Conservation (phyloP, 2,329 filamentous ascomycete species). For the Alternaria postmessia region DNA sequence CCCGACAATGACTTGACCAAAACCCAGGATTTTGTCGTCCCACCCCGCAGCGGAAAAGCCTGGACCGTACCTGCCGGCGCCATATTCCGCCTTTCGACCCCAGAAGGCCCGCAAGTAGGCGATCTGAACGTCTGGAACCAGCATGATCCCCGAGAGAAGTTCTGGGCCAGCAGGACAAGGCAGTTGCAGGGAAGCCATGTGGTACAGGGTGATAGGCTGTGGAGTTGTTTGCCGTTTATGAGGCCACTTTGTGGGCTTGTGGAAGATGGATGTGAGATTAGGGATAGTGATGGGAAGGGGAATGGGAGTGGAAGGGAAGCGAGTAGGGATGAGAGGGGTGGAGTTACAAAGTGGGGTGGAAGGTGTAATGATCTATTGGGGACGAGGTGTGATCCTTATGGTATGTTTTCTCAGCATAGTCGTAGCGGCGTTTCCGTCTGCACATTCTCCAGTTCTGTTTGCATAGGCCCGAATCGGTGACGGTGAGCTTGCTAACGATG, state of each 20-base stretch:
- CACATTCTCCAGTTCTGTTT: neutral
- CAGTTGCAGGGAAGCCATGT: slow-evolving; percentile 83
- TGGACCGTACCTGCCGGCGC: slow-evolving; percentile 74
- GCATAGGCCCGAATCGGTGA: neutral
- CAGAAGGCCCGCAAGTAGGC: slow-evolving; percentile 78
- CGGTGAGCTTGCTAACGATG: neutral
- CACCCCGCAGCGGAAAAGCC: slow-evolving; percentile 76
- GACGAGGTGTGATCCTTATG: slow-evolving; percentile 83
- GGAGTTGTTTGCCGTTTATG: slow-evolving; percentile 80
- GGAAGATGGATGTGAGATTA: slow-evolving; percentile 65
- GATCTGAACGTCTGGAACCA: slow-evolving; percentile 85
- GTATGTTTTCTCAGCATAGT: slow-evolving; percentile 32
- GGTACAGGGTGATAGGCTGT: slow-evolving; percentile 74
- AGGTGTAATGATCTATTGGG: slow-evolving; percentile 80
- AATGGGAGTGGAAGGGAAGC: slow-evolving; percentile 45
- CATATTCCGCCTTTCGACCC: slow-evolving; percentile 77
- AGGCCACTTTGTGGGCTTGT: slow-evolving; percentile 75
- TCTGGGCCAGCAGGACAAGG: slow-evolving; percentile 82
- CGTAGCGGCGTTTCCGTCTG: neutral
- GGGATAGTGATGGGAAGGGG: slow-evolving; percentile 30
- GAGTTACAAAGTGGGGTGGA: slow-evolving; percentile 66
- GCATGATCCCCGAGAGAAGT: slow-evolving; percentile 77
- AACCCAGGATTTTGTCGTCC: slow-evolving; percentile 59
- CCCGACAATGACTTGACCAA: slow-evolving; percentile 14
- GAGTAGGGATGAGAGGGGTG: slow-evolving; percentile 56